These are phyloP conservation scores for Erigeron canadensis DNA, from an alignment of 129 eudicot genomes.

Conservation along the genomic window DNA sequence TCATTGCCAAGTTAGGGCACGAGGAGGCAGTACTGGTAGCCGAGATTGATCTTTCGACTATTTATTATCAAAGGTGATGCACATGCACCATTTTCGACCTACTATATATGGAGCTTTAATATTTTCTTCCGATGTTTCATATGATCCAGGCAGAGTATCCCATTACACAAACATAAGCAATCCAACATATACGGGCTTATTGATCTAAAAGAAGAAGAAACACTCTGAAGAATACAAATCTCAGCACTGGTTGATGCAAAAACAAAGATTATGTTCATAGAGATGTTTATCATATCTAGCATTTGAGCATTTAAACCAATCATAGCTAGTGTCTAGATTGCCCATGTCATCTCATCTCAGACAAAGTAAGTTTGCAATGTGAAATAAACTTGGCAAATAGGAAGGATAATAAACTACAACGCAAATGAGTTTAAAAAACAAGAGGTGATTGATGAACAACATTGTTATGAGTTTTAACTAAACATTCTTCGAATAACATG, in stretches of 20 bases:
- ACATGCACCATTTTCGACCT: not conserved
- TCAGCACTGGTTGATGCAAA: not conserved
- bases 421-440: slow-evolving; percentile 21
- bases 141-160: slow-evolving; percentile 13
- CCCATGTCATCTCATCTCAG: not conserved
- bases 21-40: not conserved
- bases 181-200: not conserved
- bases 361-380: not conserved
- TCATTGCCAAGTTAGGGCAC: not conserved
- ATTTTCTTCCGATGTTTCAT: not conserved
- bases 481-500: slow-evolving; percentile 28
- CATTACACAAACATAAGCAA: not conserved
- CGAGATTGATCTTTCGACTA: not conserved
- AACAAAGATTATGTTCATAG: not conserved
- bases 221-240: not conserved
- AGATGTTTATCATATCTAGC: not conserved
- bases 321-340: not conserved
- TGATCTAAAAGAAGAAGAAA: not conserved
- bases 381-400: slow-evolving; percentile 3
- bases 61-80: not conserved
- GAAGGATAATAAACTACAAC: slow-evolving; percentile 19
- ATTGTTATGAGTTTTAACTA: slow-evolving; percentile 8
- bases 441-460: slow-evolving; percentile 9
- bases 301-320: not conserved
- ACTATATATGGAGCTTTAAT: not conserved